These are phyloP conservation scores for Amniculicola lignicola DNA, from an alignment of 495 filamentous ascomycete genomes.

Conservation along the genomic window DNA sequence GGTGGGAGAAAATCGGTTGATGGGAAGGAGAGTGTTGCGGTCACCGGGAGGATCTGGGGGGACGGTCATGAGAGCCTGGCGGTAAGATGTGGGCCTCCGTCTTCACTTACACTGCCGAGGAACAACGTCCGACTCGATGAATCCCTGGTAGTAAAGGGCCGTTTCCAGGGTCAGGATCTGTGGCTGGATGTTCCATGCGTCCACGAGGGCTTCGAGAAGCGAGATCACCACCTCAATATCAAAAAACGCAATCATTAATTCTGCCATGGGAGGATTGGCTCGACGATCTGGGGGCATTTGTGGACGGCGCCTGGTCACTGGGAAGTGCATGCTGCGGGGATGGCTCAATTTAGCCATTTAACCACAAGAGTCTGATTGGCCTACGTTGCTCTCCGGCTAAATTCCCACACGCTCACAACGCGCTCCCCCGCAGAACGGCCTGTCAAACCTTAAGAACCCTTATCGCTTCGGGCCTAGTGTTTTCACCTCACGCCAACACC, in stretches of 20 bases:
- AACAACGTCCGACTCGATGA: conserved; percentile 15
- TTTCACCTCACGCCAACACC: conserved; percentile 15
- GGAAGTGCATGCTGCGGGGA: conserved; percentile 12
- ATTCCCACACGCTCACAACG: conserved; percentile 17
- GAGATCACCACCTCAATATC: conserved; percentile 32
- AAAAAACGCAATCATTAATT: conserved; percentile 26
- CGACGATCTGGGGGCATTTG: conserved; percentile 14
- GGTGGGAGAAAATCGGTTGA: not conserved
- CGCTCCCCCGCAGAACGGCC: conserved; percentile 16
- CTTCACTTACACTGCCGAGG: conserved; percentile 30
- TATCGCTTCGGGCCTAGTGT: conserved; percentile 3
- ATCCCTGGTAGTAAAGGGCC: conserved; percentile 24
- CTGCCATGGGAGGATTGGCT: conserved; percentile 13
- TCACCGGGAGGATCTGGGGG: conserved; percentile 11
- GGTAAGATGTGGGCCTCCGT: conserved; percentile 25
- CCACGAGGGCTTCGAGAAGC: conserved; percentile 35
- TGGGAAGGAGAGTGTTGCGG: conserved; percentile 2
- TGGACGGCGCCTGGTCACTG: conserved; percentile 22
- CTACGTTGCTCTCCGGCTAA: conserved; percentile 11
- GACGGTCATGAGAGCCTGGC: conserved; percentile 27
- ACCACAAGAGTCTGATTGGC: conserved; percentile 6
- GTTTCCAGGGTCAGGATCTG: conserved; percentile 26
- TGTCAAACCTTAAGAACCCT: conserved; percentile 12
- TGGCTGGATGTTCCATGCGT: conserved; percentile 33
- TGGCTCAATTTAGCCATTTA: conserved; percentile 12